Evolutionary conservation across 1,284 basidiomycete genomes (phyloP), one percentile per base, ranked within the genome.

Genomic region (Moesziomyces aphidis): DNA sequence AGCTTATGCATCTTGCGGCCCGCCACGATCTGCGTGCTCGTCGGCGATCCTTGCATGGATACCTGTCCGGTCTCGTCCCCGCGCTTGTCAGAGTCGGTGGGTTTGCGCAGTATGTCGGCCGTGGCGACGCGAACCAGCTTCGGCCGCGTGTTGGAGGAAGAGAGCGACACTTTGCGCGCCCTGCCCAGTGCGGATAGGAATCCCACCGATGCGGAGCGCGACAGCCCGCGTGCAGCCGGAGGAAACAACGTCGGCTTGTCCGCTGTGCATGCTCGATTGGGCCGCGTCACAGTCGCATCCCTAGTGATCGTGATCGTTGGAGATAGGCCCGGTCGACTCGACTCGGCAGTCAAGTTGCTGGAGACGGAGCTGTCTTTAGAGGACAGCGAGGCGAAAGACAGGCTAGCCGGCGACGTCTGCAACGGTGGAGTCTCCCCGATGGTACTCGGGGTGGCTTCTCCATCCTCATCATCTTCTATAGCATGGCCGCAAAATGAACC

Each of bases 1-100:
- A 73, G 57, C 45, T 73, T 73, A 54, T 67, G 64, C 36, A 63
- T 28, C 36, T 60, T 63, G 10, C 70, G 64, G 23, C 50, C 52
- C 23, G 47, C 55, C 26, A 71, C 46, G 47, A 71, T 71, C 44
- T 71, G 58, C 4, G 68, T 71, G 57, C 61, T 63, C 2, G 67
- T 69, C 21, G 60, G 61, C 13, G 61, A 70, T 2, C 34, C 31
- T 11, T 48, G 31, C 42, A 7, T 5, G 34, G 5, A 4, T 22
- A 31, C 4, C 17, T 15, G 7, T 42, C 3, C 39, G 10, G 4
- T 34, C 11, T 34, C 31, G 2, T 34, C 31, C 13, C 2, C 31
- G 4, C 31, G 31, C 31, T 11, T 13, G 31, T 13, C 31, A 13
- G 31, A 4, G 31, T 34, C 31, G 31, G 13, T 34, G 31, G 31